Base-by-base conservation (phyloP, 805 yeast genomes). In the Kazachstania taianensis region DNA sequence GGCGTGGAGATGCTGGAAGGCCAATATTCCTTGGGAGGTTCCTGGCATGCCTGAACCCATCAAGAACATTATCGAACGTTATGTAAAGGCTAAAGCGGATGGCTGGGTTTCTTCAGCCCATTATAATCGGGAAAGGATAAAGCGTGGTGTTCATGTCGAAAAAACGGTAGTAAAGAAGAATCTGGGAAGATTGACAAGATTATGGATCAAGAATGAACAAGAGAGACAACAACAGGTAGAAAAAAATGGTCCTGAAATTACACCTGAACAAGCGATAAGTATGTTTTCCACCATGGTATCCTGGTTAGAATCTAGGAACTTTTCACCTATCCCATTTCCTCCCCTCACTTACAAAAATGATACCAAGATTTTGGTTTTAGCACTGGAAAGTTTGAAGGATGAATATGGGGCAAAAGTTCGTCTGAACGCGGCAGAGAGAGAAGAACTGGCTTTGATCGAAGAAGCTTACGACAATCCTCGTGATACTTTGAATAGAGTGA, bases 1-100 rank as follows among this genome's bases (percentile, higher is more conserved):
- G 57, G 98, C 98, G 0, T 92, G 99, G 99, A 67, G 98, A 55
- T 92, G 97, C 57, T 92, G 99, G 99, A 92, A 92, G 57, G 98
- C 98, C 2, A 89, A 92, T 52, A 81, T 92, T 40, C 95, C 96
- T 0, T 92, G 97, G 97, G 78, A 84, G 46, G 97, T 92, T 12
- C 94, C 95, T 1, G 97, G 97, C 0, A 66, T 92, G 61, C 98
- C 99, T 2, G 81, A 72, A 36, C 96, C 96, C 0, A 74, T 92
- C 18, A 92, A 78, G 45, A 73, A 75, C 30, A 83, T 92, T 26
- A 87, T 92, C 41, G 80, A 83, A 51, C 72, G 95, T 30, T 92
- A 92, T 50, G 78, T 92, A 33, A 80, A 85, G 50, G 94, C 96
- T 1, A 89, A 92, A 55, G 96, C 97, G 2, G 96, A 89, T 49